Base-by-base conservation (phyloP, 192 early-diverging fungal species). In the Coemansia sp. region DNA sequence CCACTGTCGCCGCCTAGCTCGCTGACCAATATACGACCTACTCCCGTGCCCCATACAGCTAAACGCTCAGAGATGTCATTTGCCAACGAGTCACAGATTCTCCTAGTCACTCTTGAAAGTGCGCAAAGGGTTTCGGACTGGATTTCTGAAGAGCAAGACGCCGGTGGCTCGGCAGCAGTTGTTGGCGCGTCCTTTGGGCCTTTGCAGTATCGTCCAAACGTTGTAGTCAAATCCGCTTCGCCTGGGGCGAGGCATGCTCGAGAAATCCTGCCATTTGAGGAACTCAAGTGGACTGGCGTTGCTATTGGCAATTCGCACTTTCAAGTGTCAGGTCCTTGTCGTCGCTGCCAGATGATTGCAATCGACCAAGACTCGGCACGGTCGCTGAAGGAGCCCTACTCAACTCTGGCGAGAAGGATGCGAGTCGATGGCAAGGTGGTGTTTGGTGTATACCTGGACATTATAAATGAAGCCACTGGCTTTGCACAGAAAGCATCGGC, bases 291-390 rank as follows among this genome's bases (percentile, higher is more conserved):
- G 89, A 69, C 40, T 2, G 9, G 40, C 4, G 43, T 82, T 0
- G 24, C n/a, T 1, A 55, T 74, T 39, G 66, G 42, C 16, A 16
- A 16, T 13, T 18, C 5, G 0, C 33, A 7, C 24, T 62, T 83
- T 0, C 61, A 69, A 56, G 77, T 88, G 4, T 31, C 83, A 18
- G 88, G 87, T 4, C 89, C 85, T 2, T 92, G 91, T 66, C 70
- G 70, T 9, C 85, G 91, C 13, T 92, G 91, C 78, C 85, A 88
- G 59, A 89, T 93, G 87, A 83, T 92, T n/a, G 88, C 86, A 39
- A 80, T 92, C 23, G 85, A 93, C 63, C 88, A 88, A 48, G 72
- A 77, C 43, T 90, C 87, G 14, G 87, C 80, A 7, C 62, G 77
- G 56, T 69, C 75, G 57, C 74, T 85, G 18, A 82, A 82, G 24